phyloP scores from a whole-genome alignment of 306 rosid species.

The Prunus dulcis region DNA sequence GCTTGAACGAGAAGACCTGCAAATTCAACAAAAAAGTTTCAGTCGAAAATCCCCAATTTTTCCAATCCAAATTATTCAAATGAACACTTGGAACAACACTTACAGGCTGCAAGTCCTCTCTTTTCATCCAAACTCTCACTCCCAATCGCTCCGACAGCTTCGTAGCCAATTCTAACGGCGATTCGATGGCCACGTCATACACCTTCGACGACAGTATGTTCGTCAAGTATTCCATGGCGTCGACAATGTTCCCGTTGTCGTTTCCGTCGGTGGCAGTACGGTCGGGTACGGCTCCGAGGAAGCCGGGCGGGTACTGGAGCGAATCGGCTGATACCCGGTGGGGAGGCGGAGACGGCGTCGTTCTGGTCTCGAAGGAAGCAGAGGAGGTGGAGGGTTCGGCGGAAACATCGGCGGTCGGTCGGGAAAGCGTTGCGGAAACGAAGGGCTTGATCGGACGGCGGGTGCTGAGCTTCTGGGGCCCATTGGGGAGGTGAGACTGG shows the following conservation, averaged over 20 bases:
- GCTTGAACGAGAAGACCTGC: slow-evolving; percentile 91
- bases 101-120: slow-evolving; percentile 92
- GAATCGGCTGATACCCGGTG: slow-evolving; percentile 43
- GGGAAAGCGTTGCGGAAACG: slow-evolving; percentile 48
- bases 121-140: slow-evolving; percentile 72
- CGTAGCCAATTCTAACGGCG: slow-evolving; percentile 76
- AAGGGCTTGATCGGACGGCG: slow-evolving; percentile 12
- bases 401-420: slow-evolving; percentile 31
- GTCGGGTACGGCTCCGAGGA: slow-evolving; percentile 68
- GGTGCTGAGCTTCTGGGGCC: neutral
- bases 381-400: slow-evolving; percentile 11
- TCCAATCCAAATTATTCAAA: neutral
- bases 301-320: slow-evolving; percentile 68
- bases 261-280: slow-evolving; percentile 26
- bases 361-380: slow-evolving; percentile 18
- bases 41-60: neutral
- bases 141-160: slow-evolving; percentile 72
- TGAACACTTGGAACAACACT: slow-evolving; percentile 18
- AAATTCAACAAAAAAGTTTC: neutral
- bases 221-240: slow-evolving; percentile 70
- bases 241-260: slow-evolving; percentile 8
- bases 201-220: slow-evolving; percentile 78
- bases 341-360: slow-evolving; percentile 18
- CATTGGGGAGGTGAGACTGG: neutral
- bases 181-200: slow-evolving; percentile 74